A percentile compares a stretch with the other conserved stretches of the same genome.
These are phyloP conservation scores for Psidium friedrichsthalianum DNA, from an alignment of 345 rosid species.

Conservation along the genomic window DNA sequence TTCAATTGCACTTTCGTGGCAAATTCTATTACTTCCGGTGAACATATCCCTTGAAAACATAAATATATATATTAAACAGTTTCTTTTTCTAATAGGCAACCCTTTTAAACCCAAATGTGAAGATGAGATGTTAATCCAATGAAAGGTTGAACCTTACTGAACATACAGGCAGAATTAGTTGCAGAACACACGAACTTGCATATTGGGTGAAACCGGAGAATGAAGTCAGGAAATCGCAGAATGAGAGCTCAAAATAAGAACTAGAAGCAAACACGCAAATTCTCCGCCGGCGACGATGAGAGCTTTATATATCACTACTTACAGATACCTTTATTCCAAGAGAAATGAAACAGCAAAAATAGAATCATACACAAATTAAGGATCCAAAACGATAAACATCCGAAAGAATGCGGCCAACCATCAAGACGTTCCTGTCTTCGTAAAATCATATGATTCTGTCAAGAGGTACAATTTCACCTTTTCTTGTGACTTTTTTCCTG, in stretches of 20 bases:
- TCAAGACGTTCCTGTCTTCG: background rate
- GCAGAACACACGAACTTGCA: background rate
- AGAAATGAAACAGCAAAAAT: background rate
- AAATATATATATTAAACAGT: no score
- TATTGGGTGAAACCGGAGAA: background rate
- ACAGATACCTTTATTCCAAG: background rate
- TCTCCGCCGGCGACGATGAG: background rate
- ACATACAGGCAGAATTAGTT: background rate
- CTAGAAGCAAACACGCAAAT: background rate
- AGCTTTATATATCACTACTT: background rate
- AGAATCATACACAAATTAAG: background rate
- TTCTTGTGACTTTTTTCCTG: constrained; percentile 25
- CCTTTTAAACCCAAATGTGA: background rate
- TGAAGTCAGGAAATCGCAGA: background rate
- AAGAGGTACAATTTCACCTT: constrained; percentile 30
- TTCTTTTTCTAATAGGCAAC: no score
- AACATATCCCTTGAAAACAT: no score
- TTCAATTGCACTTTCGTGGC: no score
- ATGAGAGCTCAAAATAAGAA: background rate
- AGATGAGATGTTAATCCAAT: background rate
- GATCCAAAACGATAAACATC: background rate
- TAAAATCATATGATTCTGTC: constrained; percentile 12
- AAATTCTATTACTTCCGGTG: no score
- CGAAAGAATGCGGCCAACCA: background rate
- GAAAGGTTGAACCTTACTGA: background rate